phyloP scores from a whole-genome alignment of 345 rosid genomes.

The Draba incana region DNA sequence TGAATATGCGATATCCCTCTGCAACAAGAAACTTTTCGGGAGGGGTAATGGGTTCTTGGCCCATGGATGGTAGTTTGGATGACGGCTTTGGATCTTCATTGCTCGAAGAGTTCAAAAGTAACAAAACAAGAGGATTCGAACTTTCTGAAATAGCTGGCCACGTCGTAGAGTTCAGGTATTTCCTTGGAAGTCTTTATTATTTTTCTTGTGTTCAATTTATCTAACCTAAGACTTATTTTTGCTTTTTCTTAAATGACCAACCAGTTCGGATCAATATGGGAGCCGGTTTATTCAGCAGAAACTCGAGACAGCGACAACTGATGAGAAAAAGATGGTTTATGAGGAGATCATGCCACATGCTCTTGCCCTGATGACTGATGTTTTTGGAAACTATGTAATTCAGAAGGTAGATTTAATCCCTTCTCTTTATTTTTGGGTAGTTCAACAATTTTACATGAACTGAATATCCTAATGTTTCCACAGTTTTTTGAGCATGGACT shows the following conservation, averaged over 20 bases:
- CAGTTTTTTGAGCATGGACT: constrained; percentile 99
- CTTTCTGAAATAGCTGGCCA: constrained; percentile 73
- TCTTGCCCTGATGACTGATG: constrained; percentile 88
- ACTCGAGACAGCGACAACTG: constrained; percentile 87
- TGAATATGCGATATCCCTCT: constrained; percentile 55
- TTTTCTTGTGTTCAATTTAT: neutral
- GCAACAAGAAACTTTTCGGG: constrained; percentile 59
- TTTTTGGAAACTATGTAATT: constrained; percentile 93
- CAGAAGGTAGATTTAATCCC: constrained; percentile 64
- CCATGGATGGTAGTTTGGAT: constrained; percentile 55
- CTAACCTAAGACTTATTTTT: neutral
- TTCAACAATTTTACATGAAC: neutral
- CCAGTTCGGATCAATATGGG: constrained; percentile 88
- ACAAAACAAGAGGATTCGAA: constrained; percentile 67
- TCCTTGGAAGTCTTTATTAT: neutral
- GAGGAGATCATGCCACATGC: constrained; percentile 87
- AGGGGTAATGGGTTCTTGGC: constrained; percentile 62
- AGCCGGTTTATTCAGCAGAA: constrained; percentile 97
- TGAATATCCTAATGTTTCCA: neutral
- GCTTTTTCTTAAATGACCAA: neutral
- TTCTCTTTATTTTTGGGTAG: neutral
- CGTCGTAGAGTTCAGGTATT: constrained; percentile 76
- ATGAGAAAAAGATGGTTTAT: constrained; percentile 88
- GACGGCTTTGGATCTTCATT: constrained; percentile 62
- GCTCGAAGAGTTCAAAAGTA: constrained; percentile 76